Base-by-base conservation (phyloP, 2,329 filamentous ascomycete genomes). In the Hypomyces rosellus region DNA sequence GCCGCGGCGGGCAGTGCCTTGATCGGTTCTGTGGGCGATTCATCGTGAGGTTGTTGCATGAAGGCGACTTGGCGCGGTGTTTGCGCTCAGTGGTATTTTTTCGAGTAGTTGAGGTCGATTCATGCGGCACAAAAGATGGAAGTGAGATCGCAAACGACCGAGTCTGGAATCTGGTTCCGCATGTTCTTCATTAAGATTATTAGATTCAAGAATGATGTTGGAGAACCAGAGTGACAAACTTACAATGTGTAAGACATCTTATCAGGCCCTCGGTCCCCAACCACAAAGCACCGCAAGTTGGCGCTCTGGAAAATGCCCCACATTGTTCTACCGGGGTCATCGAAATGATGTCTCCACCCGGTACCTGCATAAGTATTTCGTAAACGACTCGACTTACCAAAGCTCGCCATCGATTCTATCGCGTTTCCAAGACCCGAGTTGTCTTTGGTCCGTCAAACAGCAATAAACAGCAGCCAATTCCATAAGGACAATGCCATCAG, bases 21-120 rank as follows among this genome's bases (percentile, higher is more conserved):
- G 69, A 86, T 79, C 66, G 84, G 81, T 69, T 85, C 80, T 71
- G 80, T 74, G 61, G 81, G 76, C 65, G 80, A 71, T 63, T 77
- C 73, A 73, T 75, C 81, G 81, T 85, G 74, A 66, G 79, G 74
- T 69, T 82, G 77, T 78, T 82, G 82, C 85, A 88, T 88, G 73
- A 76, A 81, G 69, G 63, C 67, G 66, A 60, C 56, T 58, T 40
- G 56, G 48, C 48, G 53, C 52, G 52, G 52, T 56, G 40, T 43
- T 50, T 55, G 48, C 54, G 52, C 52, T 49, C 16, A 41, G 48
- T 41, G 53, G n/a, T n/a, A n/a, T n/a, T 16, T 47, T 46, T 50
- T 44, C 38, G 47, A 25, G 41, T 33, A 41, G 48, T 45, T 47
- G 38, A 30, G 18, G 38, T 46, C 42, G 49, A 30, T 53, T 53